These are phyloP conservation scores for Passalora sequoiae DNA, from an alignment of 2,329 filamentous ascomycete species.

Conservation along the genomic window DNA sequence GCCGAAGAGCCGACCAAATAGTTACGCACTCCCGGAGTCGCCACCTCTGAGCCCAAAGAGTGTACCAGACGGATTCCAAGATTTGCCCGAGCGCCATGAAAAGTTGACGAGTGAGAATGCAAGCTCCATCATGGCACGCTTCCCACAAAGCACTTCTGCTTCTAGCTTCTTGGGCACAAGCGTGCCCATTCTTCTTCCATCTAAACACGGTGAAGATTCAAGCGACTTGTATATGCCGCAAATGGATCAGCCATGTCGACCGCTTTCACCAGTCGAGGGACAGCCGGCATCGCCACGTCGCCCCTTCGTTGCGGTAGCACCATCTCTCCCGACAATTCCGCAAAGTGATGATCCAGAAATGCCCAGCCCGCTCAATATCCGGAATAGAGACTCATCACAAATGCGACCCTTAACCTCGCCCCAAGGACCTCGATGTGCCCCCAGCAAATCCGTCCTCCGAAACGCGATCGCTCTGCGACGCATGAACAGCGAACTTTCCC, in stretches of 20 bases:
- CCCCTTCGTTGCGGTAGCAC: slow-evolving; percentile 14
- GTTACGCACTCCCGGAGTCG: slow-evolving; percentile 24
- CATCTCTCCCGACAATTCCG: slow-evolving; percentile 17
- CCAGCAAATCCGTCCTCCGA: slow-evolving; percentile 36
- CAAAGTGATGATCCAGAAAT: slow-evolving; percentile 16
- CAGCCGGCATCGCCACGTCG: slow-evolving; percentile 4
- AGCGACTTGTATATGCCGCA: neutral
- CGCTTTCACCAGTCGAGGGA: slow-evolving; percentile 1
- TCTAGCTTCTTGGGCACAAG: slow-evolving; percentile 17
- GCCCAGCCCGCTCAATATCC: slow-evolving; percentile 5
- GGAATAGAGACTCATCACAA: neutral
- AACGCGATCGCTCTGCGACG: slow-evolving; percentile 39
- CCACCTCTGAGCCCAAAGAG: slow-evolving; percentile 39
- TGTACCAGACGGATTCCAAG: slow-evolving; percentile 15
- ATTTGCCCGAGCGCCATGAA: slow-evolving; percentile 7
- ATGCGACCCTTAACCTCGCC: slow-evolving; percentile 2
- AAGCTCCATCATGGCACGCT: slow-evolving; percentile 28
- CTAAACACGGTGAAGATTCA: neutral
- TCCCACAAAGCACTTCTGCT: slow-evolving; percentile 14
- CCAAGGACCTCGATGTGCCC: slow-evolving; percentile 33
- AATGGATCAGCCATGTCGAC: neutral
- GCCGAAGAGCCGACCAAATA: slow-evolving; percentile 15
- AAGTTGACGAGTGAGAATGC: slow-evolving; percentile 31
- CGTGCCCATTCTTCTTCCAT: slow-evolving; percentile 22
- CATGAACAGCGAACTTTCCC: slow-evolving; percentile 40